Base-by-base conservation (phyloP, 257 asterid species). In the Lavandula angustifolia region DNA sequence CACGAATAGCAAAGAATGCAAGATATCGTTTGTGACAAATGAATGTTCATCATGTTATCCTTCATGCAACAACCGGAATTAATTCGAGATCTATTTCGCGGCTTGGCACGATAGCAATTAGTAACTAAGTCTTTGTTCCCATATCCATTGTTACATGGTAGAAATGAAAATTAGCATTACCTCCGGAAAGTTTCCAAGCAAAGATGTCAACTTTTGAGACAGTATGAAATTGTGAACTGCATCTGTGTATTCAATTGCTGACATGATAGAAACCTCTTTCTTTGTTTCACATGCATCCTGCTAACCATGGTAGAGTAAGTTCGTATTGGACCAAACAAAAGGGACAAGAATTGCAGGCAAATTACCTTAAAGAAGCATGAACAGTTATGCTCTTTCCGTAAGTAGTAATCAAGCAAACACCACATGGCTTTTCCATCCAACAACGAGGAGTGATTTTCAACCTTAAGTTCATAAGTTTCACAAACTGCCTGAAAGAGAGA, bases 401-500 rank as follows among this genome's bases (percentile, higher is more conserved):
- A 92, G 80, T 92, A 92, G 81, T 81, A 88, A 68, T 92, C 99
- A 76, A 92, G 92, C 94, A 92, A 76, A 80, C 96, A 92, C 99
- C 99, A 92, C 97, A 92, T 85, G 72, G 96, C 99, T 70, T 84
- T 89, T 76, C 99, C 99, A 62, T 92, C 99, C 79, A 85, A 68
- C 70, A 92, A 69, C 52, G 96, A 82, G 62, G 96, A 81, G 62
- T 86, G 87, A 34, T 73, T 83, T 66, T 85, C 90, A 53, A 89
- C 75, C 75, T 82, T 87, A 59, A 90, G 77, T 70, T 86, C 84
- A 31, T 92, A 85, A 64, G 86, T 81, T 63, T 75, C 86, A 71
- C 97, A 87, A 53, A 89, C 83, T 59, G 95, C 97, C 99, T 89
- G 90, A 77, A 73, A 71, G 17, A 58, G 64, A 31, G 53, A 53